Conservation (phyloP, 176 grass and related monocot genomes). For the Pontederia paniculata region DNA sequence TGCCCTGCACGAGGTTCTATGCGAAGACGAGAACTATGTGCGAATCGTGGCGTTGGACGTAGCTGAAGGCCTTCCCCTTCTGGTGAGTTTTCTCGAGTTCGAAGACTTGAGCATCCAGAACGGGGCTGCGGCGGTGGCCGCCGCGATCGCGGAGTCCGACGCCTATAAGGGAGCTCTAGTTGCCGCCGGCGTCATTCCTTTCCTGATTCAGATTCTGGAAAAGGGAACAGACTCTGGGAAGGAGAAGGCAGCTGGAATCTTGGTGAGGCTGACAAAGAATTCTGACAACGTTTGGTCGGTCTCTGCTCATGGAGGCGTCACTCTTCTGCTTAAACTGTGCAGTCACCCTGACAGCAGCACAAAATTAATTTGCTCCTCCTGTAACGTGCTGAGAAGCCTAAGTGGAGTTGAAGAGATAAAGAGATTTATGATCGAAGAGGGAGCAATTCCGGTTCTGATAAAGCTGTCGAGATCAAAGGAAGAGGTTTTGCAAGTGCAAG, state of each 20-base stretch:
- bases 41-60: slow-evolving; percentile 38
- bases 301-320: slow-evolving; percentile 69
- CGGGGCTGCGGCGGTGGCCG: slow-evolving; percentile 40
- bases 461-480: slow-evolving; percentile 55
- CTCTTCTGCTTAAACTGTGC: slow-evolving; percentile 43
- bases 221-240: slow-evolving; percentile 24
- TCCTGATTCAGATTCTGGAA: slow-evolving; percentile 57
- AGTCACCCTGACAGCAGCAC: slow-evolving; percentile 19
- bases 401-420: slow-evolving; percentile 67
- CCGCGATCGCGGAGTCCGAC: slow-evolving; percentile 33
- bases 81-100: slow-evolving; percentile 53
- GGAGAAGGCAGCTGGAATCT: slow-evolving; percentile 41
- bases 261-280: slow-evolving; percentile 74
- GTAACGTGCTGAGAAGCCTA: slow-evolving; percentile 56
- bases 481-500: slow-evolving; percentile 39
- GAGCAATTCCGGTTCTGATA: slow-evolving; percentile 39
- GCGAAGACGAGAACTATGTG: slow-evolving; percentile 43
- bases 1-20: slow-evolving; percentile 54
- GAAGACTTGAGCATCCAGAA: slow-evolving; percentile 35
- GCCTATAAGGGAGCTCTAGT: slow-evolving; percentile 48
- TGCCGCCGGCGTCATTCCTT: slow-evolving; percentile 45
- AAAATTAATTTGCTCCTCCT: slow-evolving; percentile 45
- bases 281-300: slow-evolving; percentile 95
- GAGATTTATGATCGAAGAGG: slow-evolving; percentile 69
- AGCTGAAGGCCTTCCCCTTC: slow-evolving; percentile 48